Percentiles rank a stretch among this genome's conserved stretches.
Evolutionary conservation across 345 rosid species (phyloP).

Genomic region (Hibiscus syriacus): DNA sequence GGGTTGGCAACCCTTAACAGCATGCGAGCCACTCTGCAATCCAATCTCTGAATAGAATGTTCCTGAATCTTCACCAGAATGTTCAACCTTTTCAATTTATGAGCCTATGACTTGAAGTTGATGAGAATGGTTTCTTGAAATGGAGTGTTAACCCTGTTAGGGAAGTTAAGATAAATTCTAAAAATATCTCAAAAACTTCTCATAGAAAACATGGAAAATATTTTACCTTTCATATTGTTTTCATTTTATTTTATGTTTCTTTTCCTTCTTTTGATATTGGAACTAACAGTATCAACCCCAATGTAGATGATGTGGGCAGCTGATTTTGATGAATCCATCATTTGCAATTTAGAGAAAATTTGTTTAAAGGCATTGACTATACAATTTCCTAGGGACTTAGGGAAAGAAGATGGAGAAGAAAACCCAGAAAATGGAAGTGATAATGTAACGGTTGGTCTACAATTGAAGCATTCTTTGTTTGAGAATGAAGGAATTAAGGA

Average conservation of each 20-base stretch:
- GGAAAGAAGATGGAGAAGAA: conserved; percentile 36
- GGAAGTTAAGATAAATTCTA: background rate
- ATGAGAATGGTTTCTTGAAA: background rate
- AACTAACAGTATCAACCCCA: background rate
- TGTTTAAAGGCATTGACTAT: conserved; percentile 68
- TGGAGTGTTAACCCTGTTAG: background rate
- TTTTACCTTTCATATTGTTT: background rate
- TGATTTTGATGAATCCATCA: conserved; percentile 65
- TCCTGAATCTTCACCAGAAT: background rate
- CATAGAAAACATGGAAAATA: background rate
- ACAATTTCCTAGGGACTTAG: conserved; percentile 39
- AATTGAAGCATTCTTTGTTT: conserved; percentile 31
- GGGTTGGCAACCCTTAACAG: too few species aligned
- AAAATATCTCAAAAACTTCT: background rate
- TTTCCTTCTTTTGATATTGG: background rate
- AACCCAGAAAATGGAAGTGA: conserved; percentile 29
- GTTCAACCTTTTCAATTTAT: background rate
- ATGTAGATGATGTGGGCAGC: conserved; percentile 98
- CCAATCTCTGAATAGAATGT: too few species aligned
- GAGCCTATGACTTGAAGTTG: background rate
- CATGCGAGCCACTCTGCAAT: too few species aligned
- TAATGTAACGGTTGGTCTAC: conserved; percentile 32
- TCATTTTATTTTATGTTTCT: background rate
- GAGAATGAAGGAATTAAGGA: conserved; percentile 44
- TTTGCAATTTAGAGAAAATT: conserved; percentile 46